Evolutionary conservation across 2,329 filamentous ascomycete genomes (phyloP).

Genomic region (Penicillium oxalicum): DNA sequence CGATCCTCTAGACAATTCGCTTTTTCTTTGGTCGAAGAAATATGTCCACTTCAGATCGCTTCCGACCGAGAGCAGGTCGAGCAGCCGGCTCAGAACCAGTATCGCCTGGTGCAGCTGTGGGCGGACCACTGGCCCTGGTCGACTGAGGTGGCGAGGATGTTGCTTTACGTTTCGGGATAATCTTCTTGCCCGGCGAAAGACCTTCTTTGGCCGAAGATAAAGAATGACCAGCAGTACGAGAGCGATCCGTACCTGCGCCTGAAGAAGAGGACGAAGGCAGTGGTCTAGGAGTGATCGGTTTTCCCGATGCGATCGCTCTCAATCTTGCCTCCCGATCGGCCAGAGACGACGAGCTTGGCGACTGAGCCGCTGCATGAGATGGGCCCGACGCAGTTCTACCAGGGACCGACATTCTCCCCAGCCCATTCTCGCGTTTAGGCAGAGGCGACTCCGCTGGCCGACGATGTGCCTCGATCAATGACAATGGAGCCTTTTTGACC

Average conservation of each 20-base stretch:
- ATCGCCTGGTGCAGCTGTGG: background rate
- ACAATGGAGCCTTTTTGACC: conserved; percentile 35
- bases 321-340: conserved; percentile 15
- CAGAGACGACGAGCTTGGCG: conserved; percentile 6
- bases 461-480: conserved; percentile 39
- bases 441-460: conserved; percentile 19
- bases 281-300: conserved; percentile 6
- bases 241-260: background rate
- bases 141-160: conserved; percentile 6
- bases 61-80: conserved; percentile 23
- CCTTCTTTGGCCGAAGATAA: background rate
- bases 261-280: background rate
- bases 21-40: conserved; percentile 30
- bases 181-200: conserved; percentile 1
- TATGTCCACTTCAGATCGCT: conserved; percentile 26
- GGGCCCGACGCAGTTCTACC: background rate
- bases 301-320: conserved; percentile 24
- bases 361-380: background rate
- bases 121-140: background rate
- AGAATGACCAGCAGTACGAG: background rate
- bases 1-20: background rate
- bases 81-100: conserved; percentile 4
- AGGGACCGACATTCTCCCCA: conserved; percentile 11
- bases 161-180: conserved; percentile 10
- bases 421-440: conserved; percentile 13